Evolutionary conservation across 345 rosid genomes (phyloP).

Genomic region (Aquilaria yunnanensis): DNA sequence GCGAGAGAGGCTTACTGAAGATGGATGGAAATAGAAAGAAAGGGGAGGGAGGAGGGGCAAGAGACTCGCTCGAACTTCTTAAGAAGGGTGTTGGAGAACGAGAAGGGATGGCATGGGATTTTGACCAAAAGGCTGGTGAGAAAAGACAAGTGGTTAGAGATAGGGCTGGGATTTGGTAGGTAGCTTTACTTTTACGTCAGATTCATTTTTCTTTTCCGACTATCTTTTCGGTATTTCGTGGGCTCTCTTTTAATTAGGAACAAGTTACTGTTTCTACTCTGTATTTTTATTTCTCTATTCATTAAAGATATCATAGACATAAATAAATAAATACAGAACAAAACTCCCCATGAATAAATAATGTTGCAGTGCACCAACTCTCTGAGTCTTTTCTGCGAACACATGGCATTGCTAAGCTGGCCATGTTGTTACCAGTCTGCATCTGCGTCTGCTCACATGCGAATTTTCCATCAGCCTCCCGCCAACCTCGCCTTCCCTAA

Average conservation of each 20-base stretch:
- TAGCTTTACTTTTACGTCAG: conserved; percentile 44
- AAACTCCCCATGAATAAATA: background rate
- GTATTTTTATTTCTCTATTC: too few species aligned
- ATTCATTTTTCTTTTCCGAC: conserved; percentile 11
- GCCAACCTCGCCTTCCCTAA: too few species aligned
- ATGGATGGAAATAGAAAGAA: background rate
- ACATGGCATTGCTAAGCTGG: too few species aligned
- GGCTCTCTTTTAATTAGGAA: background rate
- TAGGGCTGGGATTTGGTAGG: conserved; percentile 48
- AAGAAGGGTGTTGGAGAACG: conserved; percentile 6
- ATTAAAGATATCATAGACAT: background rate
- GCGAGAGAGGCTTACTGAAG: conserved; percentile 4
- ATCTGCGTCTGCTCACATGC: too few species aligned
- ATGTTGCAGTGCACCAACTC: too few species aligned
- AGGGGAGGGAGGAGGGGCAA: conserved; percentile 1
- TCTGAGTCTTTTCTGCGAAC: too few species aligned
- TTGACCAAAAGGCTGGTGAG: conserved; percentile 50
- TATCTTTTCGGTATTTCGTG: conserved; percentile 8
- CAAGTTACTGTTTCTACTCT: too few species aligned
- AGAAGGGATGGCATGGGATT: conserved; percentile 12
- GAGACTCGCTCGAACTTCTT: background rate
- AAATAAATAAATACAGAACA: conserved; percentile 9
- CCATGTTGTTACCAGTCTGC: too few species aligned
- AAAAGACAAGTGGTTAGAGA: conserved; percentile 43
- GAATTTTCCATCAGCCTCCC: too few species aligned